Evolutionary conservation across 345 rosid species (phyloP), one percentile per base, ranked within the genome.

Genomic region (Salix caprea): DNA sequence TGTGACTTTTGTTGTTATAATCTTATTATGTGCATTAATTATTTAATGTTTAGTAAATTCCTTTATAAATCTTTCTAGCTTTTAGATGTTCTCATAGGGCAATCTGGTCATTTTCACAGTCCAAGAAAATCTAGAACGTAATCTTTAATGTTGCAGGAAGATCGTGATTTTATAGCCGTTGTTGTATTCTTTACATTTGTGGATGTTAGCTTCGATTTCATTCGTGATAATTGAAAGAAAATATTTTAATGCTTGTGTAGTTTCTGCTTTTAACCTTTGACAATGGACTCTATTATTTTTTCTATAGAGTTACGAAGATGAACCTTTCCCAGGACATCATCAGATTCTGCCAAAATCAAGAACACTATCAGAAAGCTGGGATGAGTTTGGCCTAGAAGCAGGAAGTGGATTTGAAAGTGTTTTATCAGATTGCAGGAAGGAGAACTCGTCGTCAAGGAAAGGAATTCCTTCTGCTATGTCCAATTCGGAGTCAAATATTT

Each of bases 231-330:
- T 48, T 19, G 28, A 44, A 23, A 40, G 23, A 16, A 26, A 13
- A 26, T 2, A 18, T 24, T 10, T 40, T 60, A 5, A 54, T 5
- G 32, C 42, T 71, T 16, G 30, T 10, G 2, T 14, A 4, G 19
- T 52, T 70, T 11, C 28, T 13, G 19, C 44, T 5, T 19, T 68
- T 37, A 48, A 2, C 7, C 32, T 37, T 3, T 58, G 64, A n/a
- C 4, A 3, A 58, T 58, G 28, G 64, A 44, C 46, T 34, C 19
- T 7, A 13, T 26, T 28, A 7, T 21, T 67, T 40, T 46, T 69
- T 73, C 67, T 79, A 79, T 91, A 96, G 99, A 91, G 94, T 84
- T 96, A 96, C 74, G 98, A 87, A 42, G 96, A 90, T 73, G 98
- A 92, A 81, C 79, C 88, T 7, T 71, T 86, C 18, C 70, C 91